Conservation (phyloP, 1,139 yeast genomes). For the Magnusiomyces suaveolens region DNA sequence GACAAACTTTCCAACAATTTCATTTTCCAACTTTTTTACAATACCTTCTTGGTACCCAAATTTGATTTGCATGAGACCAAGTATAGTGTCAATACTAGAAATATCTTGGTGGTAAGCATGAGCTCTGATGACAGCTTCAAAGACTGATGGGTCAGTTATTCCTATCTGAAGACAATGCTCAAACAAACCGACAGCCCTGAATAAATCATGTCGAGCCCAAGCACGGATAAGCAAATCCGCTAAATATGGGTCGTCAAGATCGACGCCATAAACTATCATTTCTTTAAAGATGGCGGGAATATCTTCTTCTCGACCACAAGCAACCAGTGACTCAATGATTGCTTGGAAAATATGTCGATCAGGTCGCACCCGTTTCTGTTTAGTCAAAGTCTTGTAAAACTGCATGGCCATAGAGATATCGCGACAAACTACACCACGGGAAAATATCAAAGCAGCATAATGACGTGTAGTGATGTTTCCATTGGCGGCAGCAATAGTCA, state of each 20-base stretch:
- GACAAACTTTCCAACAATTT: background rate
- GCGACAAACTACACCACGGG: constrained; percentile 33
- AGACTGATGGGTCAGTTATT: constrained; percentile 33
- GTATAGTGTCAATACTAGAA: constrained; percentile 23
- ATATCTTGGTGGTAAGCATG: constrained; percentile 26
- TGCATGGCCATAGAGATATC: constrained; percentile 31
- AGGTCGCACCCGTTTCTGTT: constrained; percentile 28
- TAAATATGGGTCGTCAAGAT: constrained; percentile 30
- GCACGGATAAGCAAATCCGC: constrained; percentile 33
- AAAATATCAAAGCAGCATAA: constrained; percentile 34
- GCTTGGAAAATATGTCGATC: constrained; percentile 35
- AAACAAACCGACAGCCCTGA: constrained; percentile 29
- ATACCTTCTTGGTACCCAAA: constrained; percentile 29
- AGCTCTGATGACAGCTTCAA: constrained; percentile 32
- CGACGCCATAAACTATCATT: constrained; percentile 31
- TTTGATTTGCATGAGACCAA: constrained; percentile 25
- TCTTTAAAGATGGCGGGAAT: constrained; percentile 29
- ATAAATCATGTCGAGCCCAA: constrained; percentile 30
- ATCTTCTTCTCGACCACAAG: constrained; percentile 27
- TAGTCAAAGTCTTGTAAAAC: constrained; percentile 28
- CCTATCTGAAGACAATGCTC: constrained; percentile 22
- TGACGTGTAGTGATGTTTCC: constrained; percentile 29
- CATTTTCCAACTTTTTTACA: constrained; percentile 1
- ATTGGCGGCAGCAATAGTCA: constrained; percentile 26
- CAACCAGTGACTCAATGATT: constrained; percentile 33